Evolutionary conservation across 371 early-diverging fungal species (phyloP), one percentile per base, ranked within the genome.

Genomic region (Circinella umbellata): DNA sequence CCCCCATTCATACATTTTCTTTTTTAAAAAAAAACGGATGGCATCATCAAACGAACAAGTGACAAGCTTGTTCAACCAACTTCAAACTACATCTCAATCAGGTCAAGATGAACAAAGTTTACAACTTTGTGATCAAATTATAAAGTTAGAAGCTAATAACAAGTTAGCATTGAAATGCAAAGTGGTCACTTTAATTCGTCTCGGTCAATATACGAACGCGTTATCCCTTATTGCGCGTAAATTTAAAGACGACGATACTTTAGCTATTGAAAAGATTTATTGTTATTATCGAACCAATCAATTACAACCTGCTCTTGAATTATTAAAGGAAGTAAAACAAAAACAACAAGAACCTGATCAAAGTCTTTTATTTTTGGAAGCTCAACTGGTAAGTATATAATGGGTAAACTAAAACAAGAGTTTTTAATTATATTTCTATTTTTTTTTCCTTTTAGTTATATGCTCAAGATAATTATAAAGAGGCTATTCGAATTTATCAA

Each of bases 271-370:
- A 74, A 80, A 84, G 51, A 90, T 92, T 5, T 94, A 93, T 67
- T 91, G 91, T 69, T 87, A 90, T 46, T 94, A 94, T 76, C 85
- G 92, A 6, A 80, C 87, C 66, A 87, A 90, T 67, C 84, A 86
- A 60, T 78, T 89, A 55, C 61, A 73, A 10, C 91, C 90, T 4
- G 88, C 89, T 20, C 71, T 89, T 62, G 80, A 75, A 7, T 64
- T 90, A 36, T 80, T 92, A 59, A 68, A 76, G 37, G 74, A 76
- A 35, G 57, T 77, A 61, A 73, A 73, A 54, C 66, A 74, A 36
- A 76, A 81, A 64, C 75, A 78, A 10, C 11, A 38, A 68, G 14
- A 71, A 75, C 27, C 69, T 49, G 51, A 51, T 66, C 77, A 76
- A 65, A 76, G 80, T 46, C 71, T 89, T 38, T 73, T 76, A 55